Base-by-base conservation (phyloP, 2,329 filamentous ascomycete genomes). In the Fusarium irregulare region DNA sequence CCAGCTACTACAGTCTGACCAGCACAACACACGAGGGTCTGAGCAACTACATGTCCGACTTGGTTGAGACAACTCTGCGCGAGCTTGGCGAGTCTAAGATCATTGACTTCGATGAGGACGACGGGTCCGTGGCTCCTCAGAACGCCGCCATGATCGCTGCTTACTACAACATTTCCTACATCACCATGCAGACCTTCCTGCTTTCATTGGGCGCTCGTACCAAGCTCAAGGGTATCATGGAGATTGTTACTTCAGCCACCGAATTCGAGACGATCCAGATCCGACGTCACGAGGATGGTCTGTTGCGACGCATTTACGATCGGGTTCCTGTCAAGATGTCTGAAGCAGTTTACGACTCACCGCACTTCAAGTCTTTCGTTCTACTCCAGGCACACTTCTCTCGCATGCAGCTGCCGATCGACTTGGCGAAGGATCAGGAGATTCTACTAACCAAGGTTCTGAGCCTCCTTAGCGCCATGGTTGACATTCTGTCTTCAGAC, bases 161-260 rank as follows among this genome's bases (percentile, higher is more conserved):
- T 2, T 98, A 99, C 85, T 99, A 99, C 87, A 98, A 98, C 81
- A 97, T 99, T 77, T 98, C 95, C 8, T 98, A 98, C 83, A 93
- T 97, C 79, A 99, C 96, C 4, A 99, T 99, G 94, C 95, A 99
- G 82, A 99, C 96, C 0, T 95, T 99, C 86, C 85, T 99, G 54
- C 86, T 99, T 59, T 99, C 96, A 16, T 87, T 99, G 48, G 94
- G 89, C 58, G 90, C 90, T 44, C 91, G 91, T 73, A 98, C 94
- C 6, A 98, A 97, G 84, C 89, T 99, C 71, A 99, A 99, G 86
- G 94, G 94, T 48, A 94, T 99, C 45, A 86, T 99, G 58, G 96
- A 99, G 80, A 98, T 99, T 75, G 91, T 98, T 65, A 98, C 96
- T 2, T 97, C 96, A 1, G 97, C 97, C 7, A 97, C 94, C 3